These are phyloP conservation scores for Termitomyces sp. DNA, from an alignment of 1,284 basidiomycete species.

Conservation along the genomic window DNA sequence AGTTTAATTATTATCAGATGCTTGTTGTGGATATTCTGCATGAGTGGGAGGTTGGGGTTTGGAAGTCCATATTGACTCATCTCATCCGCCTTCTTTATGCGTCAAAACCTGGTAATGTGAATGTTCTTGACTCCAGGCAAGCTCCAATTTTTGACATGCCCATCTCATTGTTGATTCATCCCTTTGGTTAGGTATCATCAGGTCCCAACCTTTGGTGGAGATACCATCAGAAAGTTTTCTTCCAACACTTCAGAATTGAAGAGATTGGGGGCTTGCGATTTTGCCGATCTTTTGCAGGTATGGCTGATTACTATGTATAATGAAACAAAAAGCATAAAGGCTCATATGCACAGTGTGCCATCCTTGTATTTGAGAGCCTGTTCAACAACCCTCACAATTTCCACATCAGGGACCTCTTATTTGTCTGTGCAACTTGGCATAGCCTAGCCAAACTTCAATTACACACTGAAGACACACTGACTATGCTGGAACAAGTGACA, in stretches of 20 bases:
- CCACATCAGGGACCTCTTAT: constrained; percentile 18
- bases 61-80: constrained; percentile 5
- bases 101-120: not conserved
- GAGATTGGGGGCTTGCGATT: constrained; percentile 25
- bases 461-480: constrained; percentile 18
- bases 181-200: constrained; percentile 9
- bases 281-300: constrained; percentile 27
- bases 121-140: not conserved
- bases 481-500: not conserved
- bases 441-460: constrained; percentile 21
- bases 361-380: constrained; percentile 26
- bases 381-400: constrained; percentile 18
- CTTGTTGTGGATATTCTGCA: too few species aligned
- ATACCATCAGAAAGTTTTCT: constrained; percentile 22
- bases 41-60: constrained; percentile 2
- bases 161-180: not conserved
- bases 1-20: too few species aligned
- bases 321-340: not conserved
- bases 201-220: constrained; percentile 18
- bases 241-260: constrained; percentile 24
- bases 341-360: constrained; percentile 9
- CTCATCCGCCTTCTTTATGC: constrained; percentile 1
- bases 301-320: not conserved
- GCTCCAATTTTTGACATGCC: not conserved
- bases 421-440: constrained; percentile 22